A percentile compares a stretch with the other conserved stretches of the same genome.
These are phyloP conservation scores for Hygrophoropsis aurantiaca DNA, from an alignment of 768 basidiomycete genomes.

Conservation along the genomic window DNA sequence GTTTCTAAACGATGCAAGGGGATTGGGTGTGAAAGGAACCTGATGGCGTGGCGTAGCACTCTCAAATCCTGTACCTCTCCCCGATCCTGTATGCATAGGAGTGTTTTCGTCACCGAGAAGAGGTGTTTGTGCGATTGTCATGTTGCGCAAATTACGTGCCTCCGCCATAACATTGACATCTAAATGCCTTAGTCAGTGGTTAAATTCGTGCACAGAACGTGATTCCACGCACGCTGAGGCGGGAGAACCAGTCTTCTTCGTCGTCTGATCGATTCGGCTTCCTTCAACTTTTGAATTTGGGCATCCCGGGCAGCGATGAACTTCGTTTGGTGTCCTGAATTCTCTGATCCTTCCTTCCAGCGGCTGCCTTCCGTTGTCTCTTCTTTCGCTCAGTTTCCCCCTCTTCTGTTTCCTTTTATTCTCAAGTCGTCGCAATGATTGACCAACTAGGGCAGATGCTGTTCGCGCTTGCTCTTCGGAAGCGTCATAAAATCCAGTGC, in stretches of 20 bases:
- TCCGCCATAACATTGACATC: conserved; percentile 95
- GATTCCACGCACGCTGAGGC: conserved; percentile 77
- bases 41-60: conserved; percentile 92
- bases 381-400: conserved; percentile 94
- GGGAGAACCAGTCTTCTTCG: conserved; percentile 84
- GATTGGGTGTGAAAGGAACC: conserved; percentile 93
- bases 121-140: conserved; percentile 91
- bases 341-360: conserved; percentile 61
- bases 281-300: conserved; percentile 96
- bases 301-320: conserved; percentile 97
- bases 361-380: conserved; percentile 66
- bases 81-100: conserved; percentile 71
- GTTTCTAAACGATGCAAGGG: conserved; percentile 74
- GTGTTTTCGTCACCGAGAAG: conserved; percentile 97
- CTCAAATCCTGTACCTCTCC: conserved; percentile 91
- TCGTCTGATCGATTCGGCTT: conserved; percentile 92
- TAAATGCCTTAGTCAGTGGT: too few species aligned
- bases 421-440: conserved; percentile 87
- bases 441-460: conserved; percentile 87
- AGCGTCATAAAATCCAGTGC: conserved; percentile 97
- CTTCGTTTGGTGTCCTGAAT: conserved; percentile 75
- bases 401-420: conserved; percentile 92
- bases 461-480: conserved; percentile 88
- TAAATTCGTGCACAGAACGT: too few species aligned
- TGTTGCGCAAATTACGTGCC: conserved; percentile 92